A percentile compares a stretch with the other conserved stretches of the same genome.
Evolutionary conservation across 257 asterid species (phyloP).

Genomic region (Paulownia fortunei): DNA sequence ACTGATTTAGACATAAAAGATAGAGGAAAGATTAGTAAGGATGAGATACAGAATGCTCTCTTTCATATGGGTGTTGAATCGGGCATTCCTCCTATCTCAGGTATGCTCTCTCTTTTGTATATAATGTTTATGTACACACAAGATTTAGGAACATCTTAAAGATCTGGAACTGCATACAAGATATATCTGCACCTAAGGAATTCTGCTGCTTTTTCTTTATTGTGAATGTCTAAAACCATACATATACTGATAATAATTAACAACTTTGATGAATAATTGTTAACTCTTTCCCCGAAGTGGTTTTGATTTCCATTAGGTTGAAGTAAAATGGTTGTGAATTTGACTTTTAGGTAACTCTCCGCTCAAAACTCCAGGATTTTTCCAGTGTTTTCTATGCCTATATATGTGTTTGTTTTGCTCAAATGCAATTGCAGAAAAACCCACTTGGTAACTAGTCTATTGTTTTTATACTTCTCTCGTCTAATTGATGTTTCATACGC

Average conservation of each 20-base stretch:
- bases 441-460: neutral
- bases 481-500: neutral
- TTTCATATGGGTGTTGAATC: slow-evolving; percentile 60
- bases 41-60: slow-evolving; percentile 54
- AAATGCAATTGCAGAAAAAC: neutral
- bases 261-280: neutral
- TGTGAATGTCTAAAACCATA: slow-evolving; percentile 8
- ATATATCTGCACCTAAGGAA: neutral
- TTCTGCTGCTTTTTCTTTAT: neutral
- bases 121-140: neutral
- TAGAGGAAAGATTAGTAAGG: slow-evolving; percentile 58
- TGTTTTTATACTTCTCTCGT: neutral
- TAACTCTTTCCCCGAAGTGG: neutral
- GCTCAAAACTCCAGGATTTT: neutral
- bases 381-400: neutral
- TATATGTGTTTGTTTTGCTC: neutral
- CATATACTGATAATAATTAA: neutral
- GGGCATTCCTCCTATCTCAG: slow-evolving; percentile 67
- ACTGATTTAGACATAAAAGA: slow-evolving; percentile 66
- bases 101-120: slow-evolving; percentile 31
- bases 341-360: neutral
- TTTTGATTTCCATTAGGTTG: neutral
- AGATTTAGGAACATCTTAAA: slow-evolving; percentile 5
- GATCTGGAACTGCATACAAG: neutral
- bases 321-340: neutral